A percentile compares a stretch with the other conserved stretches of the same genome.
phyloP scores from a whole-genome alignment of 345 rosid genomes.

The Eucalyptus viminalis region DNA sequence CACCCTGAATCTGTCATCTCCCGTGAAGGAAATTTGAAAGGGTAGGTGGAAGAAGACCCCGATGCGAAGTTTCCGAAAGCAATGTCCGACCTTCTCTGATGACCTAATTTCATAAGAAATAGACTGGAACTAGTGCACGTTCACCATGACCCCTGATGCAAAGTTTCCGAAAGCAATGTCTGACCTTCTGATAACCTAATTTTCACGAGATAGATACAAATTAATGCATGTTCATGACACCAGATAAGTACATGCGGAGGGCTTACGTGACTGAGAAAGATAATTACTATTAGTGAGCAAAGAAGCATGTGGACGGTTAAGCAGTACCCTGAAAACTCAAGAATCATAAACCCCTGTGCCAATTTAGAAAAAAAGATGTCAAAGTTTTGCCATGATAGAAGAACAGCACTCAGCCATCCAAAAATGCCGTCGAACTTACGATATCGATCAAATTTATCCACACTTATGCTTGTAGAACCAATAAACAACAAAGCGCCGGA shows the following conservation, averaged over 20 bases:
- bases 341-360: not conserved
- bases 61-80: not conserved
- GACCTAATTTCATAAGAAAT: not conserved
- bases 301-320: not conserved
- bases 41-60: not conserved
- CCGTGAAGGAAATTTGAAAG: not conserved
- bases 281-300: not conserved
- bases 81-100: not conserved
- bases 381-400: not conserved
- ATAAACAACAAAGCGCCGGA: not conserved
- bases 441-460: not conserved
- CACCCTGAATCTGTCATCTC: not conserved
- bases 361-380: not conserved
- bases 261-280: not conserved
- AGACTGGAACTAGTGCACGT: not conserved
- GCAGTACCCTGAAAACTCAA: accelerated
- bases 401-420: not conserved
- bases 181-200: not conserved
- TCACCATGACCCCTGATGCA: not conserved
- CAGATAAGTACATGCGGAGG: not conserved
- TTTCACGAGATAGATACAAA: not conserved
- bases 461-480: not conserved
- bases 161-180: not conserved
- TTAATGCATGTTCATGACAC: not conserved
- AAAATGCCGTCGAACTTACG: not conserved